A percentile compares a stretch with the other conserved stretches of the same genome.
phyloP scores from a whole-genome alignment of 2,329 filamentous ascomycete species.

The Diaporthe sp. region DNA sequence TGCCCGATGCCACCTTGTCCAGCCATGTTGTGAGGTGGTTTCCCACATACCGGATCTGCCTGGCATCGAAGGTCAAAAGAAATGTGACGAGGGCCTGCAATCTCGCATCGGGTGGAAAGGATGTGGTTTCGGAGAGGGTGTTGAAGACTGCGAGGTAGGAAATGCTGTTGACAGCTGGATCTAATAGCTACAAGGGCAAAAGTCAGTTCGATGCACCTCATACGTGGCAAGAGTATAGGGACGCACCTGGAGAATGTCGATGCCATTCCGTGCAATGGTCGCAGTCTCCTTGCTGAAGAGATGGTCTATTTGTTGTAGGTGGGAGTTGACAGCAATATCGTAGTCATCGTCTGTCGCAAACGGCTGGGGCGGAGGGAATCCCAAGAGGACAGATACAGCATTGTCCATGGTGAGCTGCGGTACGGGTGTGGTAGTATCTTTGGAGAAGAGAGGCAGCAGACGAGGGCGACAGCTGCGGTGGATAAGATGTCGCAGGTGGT shows the following conservation, averaged over 20 bases:
- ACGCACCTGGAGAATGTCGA: slow-evolving; percentile 58
- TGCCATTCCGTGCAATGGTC: slow-evolving; percentile 52
- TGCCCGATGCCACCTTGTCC: slow-evolving; percentile 54
- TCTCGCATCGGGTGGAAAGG: slow-evolving; percentile 42
- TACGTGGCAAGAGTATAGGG: neutral
- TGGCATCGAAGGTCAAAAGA: slow-evolving; percentile 62
- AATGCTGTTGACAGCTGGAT: slow-evolving; percentile 65
- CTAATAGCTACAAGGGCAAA: slow-evolving; percentile 55
- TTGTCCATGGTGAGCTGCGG: slow-evolving; percentile 53
- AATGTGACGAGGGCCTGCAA: slow-evolving; percentile 58
- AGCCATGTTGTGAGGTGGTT: slow-evolving; percentile 60
- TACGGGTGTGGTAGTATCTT: neutral
- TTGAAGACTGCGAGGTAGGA: slow-evolving; percentile 66
- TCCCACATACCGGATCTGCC: slow-evolving; percentile 68
- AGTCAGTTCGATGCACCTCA: neutral
- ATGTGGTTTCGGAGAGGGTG: slow-evolving; percentile 52
- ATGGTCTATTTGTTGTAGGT: slow-evolving; percentile 55
- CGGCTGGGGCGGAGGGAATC: slow-evolving; percentile 56
- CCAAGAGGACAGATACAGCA: slow-evolving; percentile 54
- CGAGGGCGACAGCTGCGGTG: neutral
- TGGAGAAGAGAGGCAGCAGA: neutral
- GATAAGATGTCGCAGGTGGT: neutral
- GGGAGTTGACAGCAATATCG: slow-evolving; percentile 56
- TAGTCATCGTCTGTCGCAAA: slow-evolving; percentile 53
- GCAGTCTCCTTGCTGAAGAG: slow-evolving; percentile 53